Evolutionary conservation across 768 basidiomycete genomes (phyloP).

Genomic region (Lepiota venenata): DNA sequence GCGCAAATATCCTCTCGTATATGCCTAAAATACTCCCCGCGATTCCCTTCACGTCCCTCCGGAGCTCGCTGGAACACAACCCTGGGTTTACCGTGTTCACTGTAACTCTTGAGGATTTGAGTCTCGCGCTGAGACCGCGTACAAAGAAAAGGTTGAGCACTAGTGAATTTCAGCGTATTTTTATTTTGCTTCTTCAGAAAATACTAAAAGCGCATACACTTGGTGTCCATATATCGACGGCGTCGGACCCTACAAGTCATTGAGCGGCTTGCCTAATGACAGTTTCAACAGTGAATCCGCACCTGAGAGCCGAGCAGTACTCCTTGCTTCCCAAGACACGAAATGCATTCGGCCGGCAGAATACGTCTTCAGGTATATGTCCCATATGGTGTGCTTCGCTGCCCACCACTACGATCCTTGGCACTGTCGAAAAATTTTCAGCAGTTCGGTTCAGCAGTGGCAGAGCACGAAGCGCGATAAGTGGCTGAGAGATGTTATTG

Average conservation of each 20-base stretch:
- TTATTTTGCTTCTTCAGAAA: neutral
- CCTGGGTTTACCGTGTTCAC: conserved; percentile 39
- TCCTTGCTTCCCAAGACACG: conserved; percentile 27
- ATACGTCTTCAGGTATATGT: conserved; percentile 20
- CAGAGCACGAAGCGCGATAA: conserved; percentile 38
- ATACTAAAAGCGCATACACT: conserved; percentile 24
- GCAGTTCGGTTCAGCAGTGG: conserved; percentile 40
- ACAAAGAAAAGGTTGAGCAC: conserved; percentile 39
- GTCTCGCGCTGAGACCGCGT: conserved; percentile 29
- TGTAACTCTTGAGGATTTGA: conserved; percentile 25
- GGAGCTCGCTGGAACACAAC: conserved; percentile 35
- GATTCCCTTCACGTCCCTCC: conserved; percentile 20
- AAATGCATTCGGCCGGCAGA: conserved; percentile 25
- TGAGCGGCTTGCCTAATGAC: too few species aligned
- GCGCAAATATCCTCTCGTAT: conserved; percentile 29
- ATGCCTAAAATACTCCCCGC: conserved; percentile 16
- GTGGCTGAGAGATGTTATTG: conserved; percentile 38
- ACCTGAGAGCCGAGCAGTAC: conserved; percentile 22
- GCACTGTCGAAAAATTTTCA: conserved; percentile 23
- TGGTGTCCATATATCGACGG: conserved; percentile 26
- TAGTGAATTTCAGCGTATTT: conserved; percentile 15
- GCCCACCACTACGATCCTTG: conserved; percentile 38
- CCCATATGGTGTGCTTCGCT: conserved; percentile 39
- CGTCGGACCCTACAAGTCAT: neutral
- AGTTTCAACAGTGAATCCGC: conserved; percentile 2